phyloP scores from a whole-genome alignment of 768 basidiomycete genomes.

The Rhodotorula kratochvilovae region DNA sequence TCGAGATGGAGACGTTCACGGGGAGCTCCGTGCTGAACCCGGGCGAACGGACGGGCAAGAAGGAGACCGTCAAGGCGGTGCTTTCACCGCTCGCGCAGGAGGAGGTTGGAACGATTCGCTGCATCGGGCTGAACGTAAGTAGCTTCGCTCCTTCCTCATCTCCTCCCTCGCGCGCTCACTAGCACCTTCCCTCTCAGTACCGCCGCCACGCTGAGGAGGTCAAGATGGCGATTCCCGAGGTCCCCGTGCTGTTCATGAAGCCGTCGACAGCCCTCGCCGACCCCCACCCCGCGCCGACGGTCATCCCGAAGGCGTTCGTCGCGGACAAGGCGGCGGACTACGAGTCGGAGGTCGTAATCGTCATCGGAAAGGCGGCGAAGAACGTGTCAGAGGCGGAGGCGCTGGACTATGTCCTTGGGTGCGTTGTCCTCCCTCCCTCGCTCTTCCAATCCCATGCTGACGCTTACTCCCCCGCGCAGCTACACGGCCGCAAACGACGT shows the following conservation, averaged over 20 bases:
- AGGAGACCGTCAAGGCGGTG: conserved; percentile 41
- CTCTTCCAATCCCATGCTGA: neutral
- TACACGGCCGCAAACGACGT: conserved; percentile 48
- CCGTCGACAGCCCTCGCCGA: conserved; percentile 45
- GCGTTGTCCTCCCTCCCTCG: neutral
- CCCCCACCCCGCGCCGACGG: conserved; percentile 43
- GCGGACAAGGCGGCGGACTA: conserved; percentile 45
- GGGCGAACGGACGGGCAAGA: conserved; percentile 43
- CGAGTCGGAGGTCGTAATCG: conserved; percentile 46
- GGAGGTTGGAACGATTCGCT: conserved; percentile 47
- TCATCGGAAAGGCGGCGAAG: conserved; percentile 47
- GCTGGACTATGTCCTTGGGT: conserved; percentile 48
- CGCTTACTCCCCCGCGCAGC: neutral
- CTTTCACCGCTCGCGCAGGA: conserved; percentile 43
- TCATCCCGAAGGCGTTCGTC: conserved; percentile 39
- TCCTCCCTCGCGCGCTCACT: neutral
- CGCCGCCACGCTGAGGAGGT: conserved; percentile 45
- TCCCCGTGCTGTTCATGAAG: conserved; percentile 48
- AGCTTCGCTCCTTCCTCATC: neutral
- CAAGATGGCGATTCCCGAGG: conserved; percentile 42
- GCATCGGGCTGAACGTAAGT: conserved; percentile 48
- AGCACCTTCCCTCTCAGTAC: conserved; percentile 41
- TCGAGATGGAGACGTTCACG: conserved; percentile 45
- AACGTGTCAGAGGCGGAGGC: conserved; percentile 48
- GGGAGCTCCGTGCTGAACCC: conserved; percentile 43